Base-by-base conservation (phyloP, 2,329 filamentous ascomycete genomes). In the Trichoderma atrobrunneum region DNA sequence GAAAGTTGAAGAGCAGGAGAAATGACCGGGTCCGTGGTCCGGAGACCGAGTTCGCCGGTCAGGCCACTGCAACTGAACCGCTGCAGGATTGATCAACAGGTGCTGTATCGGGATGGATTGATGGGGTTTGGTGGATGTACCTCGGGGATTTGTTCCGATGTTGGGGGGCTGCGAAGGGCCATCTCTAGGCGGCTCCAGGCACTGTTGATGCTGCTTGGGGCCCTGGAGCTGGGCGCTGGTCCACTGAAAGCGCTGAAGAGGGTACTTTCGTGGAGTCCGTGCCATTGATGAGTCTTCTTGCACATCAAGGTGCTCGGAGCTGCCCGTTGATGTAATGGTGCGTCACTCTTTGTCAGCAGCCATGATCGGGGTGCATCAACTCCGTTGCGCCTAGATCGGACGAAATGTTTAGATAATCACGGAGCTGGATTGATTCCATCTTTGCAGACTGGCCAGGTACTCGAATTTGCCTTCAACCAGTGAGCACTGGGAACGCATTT, bases 11-110 rank as follows among this genome's bases (percentile, higher is more conserved):
- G n/a, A 21, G 65, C 54, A 56, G 39, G 65, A 59, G 65, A 60
- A 60, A 28, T 34, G 62, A 21, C 36, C 65, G 36, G 65, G 65
- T 69, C 65, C 65, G 65, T 69, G 12, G 65, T 48, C 67, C 67
- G 67, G 67, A 70, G 67, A 70, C 67, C 67, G 67, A 70, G 67
- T 32, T 70, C 67, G 67, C 67, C 67, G 67, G 57, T 70, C 67
- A 70, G 56, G 67, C 67, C 67, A 56, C 51, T 66, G 63, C 21
- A 43, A 43, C 39, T 43, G 36, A 39, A n/a, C 16, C 10, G 51
- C 51, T 24, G n/a, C n/a, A 57, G 51, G 28, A 43, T 2, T 43
- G 12, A 54, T 54, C 48, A 54, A 54, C 28, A 30, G 34, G 34
- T 36, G 21, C 51, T 56, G 51, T 5, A 56, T 11, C 43, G 24